Evolutionary conservation across 2,329 filamentous ascomycete genomes (phyloP).

Genomic region (Metarhizium guizhouense): DNA sequence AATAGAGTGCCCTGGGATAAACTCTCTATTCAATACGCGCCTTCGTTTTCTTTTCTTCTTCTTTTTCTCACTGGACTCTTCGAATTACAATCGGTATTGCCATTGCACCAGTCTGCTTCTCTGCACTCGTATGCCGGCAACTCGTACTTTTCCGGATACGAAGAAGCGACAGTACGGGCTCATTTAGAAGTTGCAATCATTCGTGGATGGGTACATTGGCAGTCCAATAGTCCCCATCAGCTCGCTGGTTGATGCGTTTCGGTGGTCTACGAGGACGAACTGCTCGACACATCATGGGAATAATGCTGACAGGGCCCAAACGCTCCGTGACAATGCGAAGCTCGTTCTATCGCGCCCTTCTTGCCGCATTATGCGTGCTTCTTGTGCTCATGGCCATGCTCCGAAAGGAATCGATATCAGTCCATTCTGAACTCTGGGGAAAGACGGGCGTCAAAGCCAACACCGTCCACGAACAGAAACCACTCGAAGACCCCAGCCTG

Average conservation of each 20-base stretch:
- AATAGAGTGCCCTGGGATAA: too few relatives aligned
- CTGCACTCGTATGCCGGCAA: too few relatives aligned
- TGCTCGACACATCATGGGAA: slow-evolving; percentile 23
- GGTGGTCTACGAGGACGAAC: not conserved
- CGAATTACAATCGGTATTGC: too few relatives aligned
- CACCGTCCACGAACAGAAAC: slow-evolving; percentile 19
- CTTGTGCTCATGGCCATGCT: slow-evolving; percentile 32
- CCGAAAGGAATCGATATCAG: slow-evolving; percentile 31
- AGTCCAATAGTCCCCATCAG: not conserved
- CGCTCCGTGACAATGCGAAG: slow-evolving; percentile 41
- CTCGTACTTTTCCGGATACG: too few relatives aligned
- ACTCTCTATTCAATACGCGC: too few relatives aligned
- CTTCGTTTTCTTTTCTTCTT: too few relatives aligned
- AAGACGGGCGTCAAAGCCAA: slow-evolving; percentile 20
- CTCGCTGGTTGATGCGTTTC: not conserved
- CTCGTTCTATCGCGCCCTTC: slow-evolving; percentile 34
- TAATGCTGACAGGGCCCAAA: slow-evolving; percentile 25
- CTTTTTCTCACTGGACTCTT: too few relatives aligned
- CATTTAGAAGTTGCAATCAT: not conserved
- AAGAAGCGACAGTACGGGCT: too few relatives aligned
- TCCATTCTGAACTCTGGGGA: slow-evolving; percentile 30
- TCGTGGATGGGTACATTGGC: not conserved
- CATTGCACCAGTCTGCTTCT: too few relatives aligned
- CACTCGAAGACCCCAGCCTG: slow-evolving; percentile 16
- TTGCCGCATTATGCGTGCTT: slow-evolving; percentile 34